These are phyloP conservation scores for Taphrina pruni DNA, from an alignment of 1,139 yeast species.

Conservation along the genomic window DNA sequence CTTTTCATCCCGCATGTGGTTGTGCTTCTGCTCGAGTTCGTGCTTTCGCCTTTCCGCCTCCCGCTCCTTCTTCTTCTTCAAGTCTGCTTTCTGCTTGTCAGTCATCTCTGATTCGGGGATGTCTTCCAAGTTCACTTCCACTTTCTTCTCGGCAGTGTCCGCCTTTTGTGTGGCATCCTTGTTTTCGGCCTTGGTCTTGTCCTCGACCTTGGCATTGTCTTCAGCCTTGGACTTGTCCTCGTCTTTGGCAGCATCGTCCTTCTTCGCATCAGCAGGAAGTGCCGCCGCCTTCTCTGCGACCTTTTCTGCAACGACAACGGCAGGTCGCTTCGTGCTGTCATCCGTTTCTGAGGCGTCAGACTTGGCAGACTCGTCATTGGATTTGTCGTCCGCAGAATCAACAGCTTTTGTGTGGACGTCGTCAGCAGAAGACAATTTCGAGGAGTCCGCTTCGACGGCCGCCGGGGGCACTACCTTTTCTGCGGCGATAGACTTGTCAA, in stretches of 20 bases:
- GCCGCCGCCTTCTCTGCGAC: neutral
- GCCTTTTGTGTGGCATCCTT: neutral
- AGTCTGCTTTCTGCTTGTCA: constrained; percentile 6
- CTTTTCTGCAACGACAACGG: neutral
- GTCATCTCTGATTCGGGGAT: constrained; percentile 5
- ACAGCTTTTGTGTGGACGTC: no score
- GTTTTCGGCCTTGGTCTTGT: neutral
- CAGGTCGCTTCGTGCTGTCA: neutral
- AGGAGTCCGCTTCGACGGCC: no score
- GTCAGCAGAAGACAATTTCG: no score
- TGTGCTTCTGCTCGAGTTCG: constrained; percentile 15
- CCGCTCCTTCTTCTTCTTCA: constrained; percentile 20
- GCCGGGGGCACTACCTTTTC: no score
- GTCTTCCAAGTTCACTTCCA: neutral
- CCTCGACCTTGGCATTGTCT: neutral
- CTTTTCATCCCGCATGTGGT: constrained; percentile 2
- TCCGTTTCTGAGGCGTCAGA: neutral
- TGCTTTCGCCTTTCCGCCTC: constrained; percentile 16
- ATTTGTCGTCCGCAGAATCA: no score
- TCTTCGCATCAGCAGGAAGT: neutral
- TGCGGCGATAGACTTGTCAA: no score
- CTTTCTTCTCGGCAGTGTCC: neutral
- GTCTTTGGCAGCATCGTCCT: constrained; percentile 2
- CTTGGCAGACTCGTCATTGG: neutral
- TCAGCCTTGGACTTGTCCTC: neutral